Base-by-base conservation (phyloP, 768 basidiomycete genomes). In the Termitomyces sp. region DNA sequence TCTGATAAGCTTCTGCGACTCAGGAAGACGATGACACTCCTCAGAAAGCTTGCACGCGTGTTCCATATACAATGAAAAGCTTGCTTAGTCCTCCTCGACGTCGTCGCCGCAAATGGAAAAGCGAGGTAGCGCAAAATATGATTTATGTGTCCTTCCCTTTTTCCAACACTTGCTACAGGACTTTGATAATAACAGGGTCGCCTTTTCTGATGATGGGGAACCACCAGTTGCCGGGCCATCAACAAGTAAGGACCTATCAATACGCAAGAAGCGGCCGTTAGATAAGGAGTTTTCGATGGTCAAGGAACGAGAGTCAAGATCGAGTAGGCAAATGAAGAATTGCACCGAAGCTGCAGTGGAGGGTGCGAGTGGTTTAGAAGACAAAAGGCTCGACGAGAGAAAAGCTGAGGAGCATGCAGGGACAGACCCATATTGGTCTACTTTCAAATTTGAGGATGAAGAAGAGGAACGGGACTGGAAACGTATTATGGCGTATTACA, bases 31-130 rank as follows among this genome's bases (percentile, higher is more conserved):
- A 37, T 8, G 51, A 16, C 16, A 13, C 51, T 4, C 30, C 18
- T 10, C 13, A n/a, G 6, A 45, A 14, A 6, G 12, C 22, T 4
- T 26, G 18, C 8, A n/a, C 27, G 37, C 40, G 20, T 14, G 53
- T 45, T n/a, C 53, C 53, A 5, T 54, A 54, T 45, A 54, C 53
- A 10, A 45, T 54, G 53, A 54, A 54, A 32, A 54, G 53, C 20
- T 20, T 54, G 20, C 53, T 54, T 12, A 54, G 53, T 30, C 53
- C 53, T 2, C 53, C 53, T 24, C 53, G 53, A 54, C 42, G 43
- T 36, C 30, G 43, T 13, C 42, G 43, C 26, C 30, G 43, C 20
- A 45, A 44, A 18, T 4, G 36, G 42, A 54, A 45, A 24, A 5
- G 34, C 14, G 34, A 54, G 43, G 42, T 43, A 24, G n/a, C 30